Evolutionary conservation across 441 rosid genomes (phyloP).

Genomic region (Mallotus repandus): DNA sequence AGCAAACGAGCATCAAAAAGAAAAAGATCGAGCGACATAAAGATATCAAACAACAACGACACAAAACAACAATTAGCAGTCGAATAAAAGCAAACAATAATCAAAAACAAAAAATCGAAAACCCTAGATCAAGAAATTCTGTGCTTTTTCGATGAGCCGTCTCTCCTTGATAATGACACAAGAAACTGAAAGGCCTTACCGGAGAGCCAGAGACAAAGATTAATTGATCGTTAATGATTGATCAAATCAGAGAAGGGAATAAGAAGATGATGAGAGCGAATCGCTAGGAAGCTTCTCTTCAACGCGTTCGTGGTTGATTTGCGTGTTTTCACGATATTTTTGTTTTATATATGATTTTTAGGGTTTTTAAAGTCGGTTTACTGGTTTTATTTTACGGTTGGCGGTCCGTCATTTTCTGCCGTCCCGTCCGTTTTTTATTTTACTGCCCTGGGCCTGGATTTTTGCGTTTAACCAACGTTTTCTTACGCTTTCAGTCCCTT

Average conservation of each 20-base stretch:
- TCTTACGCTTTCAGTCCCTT: too few species aligned
- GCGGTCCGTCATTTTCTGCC: not conserved
- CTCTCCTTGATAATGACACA: slow-evolving; percentile 38
- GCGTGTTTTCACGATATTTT: too few species aligned
- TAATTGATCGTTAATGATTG: not conserved
- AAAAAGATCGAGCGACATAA: not conserved
- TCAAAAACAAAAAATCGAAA: slow-evolving; percentile 20
- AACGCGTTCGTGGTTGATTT: too few species aligned
- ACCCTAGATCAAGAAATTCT: slow-evolving; percentile 31
- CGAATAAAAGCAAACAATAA: slow-evolving; percentile 1
- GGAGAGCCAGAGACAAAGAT: slow-evolving; percentile 19
- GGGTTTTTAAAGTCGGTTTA: too few species aligned
- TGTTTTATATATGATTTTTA: too few species aligned
- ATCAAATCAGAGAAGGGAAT: not conserved
- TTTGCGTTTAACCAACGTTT: not conserved
- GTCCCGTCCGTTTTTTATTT: too few species aligned
- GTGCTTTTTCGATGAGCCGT: slow-evolving; percentile 2
- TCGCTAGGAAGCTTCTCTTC: too few species aligned
- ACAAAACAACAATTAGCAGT: not conserved
- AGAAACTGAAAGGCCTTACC: slow-evolving; percentile 55
- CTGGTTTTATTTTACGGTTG: not conserved
- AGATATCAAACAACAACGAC: too few species aligned
- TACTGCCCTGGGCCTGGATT: not conserved
- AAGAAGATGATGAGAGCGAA: not conserved
- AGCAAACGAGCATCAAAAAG: not conserved